These are phyloP conservation scores for Melanopsichium pennsylvanicum DNA, from an alignment of 1,284 basidiomycete species.

Conservation along the genomic window DNA sequence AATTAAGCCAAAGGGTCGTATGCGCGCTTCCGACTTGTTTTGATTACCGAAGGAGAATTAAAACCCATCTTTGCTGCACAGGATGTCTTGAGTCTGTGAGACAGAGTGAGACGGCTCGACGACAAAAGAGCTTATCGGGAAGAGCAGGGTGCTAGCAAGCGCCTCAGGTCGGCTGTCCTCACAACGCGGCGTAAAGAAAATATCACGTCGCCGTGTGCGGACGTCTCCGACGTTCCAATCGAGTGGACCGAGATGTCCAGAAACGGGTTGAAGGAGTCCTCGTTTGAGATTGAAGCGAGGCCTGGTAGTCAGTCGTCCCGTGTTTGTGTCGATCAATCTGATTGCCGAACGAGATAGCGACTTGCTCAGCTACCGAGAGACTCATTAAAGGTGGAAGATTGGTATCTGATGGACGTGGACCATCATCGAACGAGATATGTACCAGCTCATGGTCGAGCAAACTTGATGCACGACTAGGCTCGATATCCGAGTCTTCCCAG, in stretches of 20 bases:
- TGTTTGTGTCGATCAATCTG: not conserved
- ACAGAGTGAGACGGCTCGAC: no score
- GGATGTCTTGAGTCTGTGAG: no score
- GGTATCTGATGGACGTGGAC: not conserved
- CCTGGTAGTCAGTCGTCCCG: not conserved
- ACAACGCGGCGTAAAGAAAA: no score
- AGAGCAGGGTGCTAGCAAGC: no score
- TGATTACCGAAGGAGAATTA: no score
- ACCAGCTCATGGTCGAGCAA: conserved; percentile 13
- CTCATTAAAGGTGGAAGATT: conserved; percentile 1
- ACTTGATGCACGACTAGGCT: conserved; percentile 25
- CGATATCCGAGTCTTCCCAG: conserved; percentile 3
- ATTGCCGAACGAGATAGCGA: not conserved
- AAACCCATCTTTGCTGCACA: not conserved
- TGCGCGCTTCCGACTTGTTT: conserved; percentile 31
- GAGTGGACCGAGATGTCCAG: no score
- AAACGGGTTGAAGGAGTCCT: no score
- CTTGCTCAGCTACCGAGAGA: not conserved
- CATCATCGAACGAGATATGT: not conserved
- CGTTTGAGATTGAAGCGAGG: not conserved
- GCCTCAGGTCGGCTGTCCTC: no score
- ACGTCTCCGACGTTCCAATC: not conserved
- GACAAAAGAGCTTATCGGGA: no score
- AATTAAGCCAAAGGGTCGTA: conserved; percentile 7
- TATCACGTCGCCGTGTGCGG: not conserved